Conservation (phyloP, 2,329 filamentous ascomycete genomes). For the Leptographium procerum region DNA sequence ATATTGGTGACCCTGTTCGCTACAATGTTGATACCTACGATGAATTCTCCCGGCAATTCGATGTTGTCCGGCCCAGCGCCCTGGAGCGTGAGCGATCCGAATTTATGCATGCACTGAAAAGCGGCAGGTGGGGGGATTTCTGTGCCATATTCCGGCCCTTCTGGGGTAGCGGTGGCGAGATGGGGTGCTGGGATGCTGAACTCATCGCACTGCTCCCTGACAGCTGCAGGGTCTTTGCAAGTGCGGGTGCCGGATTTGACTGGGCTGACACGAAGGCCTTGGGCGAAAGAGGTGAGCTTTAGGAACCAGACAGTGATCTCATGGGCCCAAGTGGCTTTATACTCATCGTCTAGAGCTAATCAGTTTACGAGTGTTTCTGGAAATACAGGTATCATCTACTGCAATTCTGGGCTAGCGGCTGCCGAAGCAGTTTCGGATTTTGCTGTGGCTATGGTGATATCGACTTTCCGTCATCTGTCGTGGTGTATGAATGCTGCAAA, state of each 20-base stretch:
- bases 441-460: slow-evolving; percentile 56
- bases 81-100: slow-evolving; percentile 38
- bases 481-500: slow-evolving; percentile 45
- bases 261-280: slow-evolving; percentile 53
- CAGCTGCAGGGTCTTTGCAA: slow-evolving; percentile 49
- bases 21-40: slow-evolving; percentile 37
- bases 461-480: slow-evolving; percentile 55
- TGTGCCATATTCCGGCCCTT: slow-evolving; percentile 23
- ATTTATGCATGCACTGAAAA: slow-evolving; percentile 37
- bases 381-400: slow-evolving; percentile 50
- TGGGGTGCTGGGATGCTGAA: slow-evolving; percentile 15
- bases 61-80: slow-evolving; percentile 31
- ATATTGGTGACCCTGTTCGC: slow-evolving; percentile 55
- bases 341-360: too few species aligned
- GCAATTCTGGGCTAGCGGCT: slow-evolving; percentile 59
- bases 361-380: background rate
- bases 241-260: slow-evolving; percentile 54
- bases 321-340: background rate
- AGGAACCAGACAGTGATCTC: background rate
- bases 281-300: slow-evolving; percentile 16
- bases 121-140: slow-evolving; percentile 44
- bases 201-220: slow-evolving; percentile 33
- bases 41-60: slow-evolving; percentile 30
- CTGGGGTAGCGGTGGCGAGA: slow-evolving; percentile 15
- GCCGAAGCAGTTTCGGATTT: slow-evolving; percentile 65